phyloP scores from a whole-genome alignment of 805 yeast genomes.

The Wickerhamiella slavikovae region DNA sequence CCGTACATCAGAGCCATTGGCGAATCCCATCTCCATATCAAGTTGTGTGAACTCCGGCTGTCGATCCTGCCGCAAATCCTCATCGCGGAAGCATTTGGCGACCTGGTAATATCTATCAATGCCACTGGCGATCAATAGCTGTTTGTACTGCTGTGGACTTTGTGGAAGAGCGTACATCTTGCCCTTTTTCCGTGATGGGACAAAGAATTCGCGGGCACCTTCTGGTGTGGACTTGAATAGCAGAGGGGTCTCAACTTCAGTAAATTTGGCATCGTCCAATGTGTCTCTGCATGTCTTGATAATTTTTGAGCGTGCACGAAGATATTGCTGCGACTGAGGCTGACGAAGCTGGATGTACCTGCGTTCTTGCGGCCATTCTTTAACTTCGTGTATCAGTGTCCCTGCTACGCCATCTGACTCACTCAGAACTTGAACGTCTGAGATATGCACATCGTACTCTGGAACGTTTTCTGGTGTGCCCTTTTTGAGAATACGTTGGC shows the following conservation, averaged over 20 bases:
- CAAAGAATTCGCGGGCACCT: slow-evolving; percentile 90
- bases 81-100: slow-evolving; percentile 91
- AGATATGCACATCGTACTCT: slow-evolving; percentile 33
- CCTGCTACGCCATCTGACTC: slow-evolving; percentile 43
- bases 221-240: slow-evolving; percentile 93
- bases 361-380: slow-evolving; percentile 55
- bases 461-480: slow-evolving; percentile 2
- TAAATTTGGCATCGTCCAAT: slow-evolving; percentile 28
- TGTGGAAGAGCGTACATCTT: slow-evolving; percentile 83
- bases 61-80: slow-evolving; percentile 81
- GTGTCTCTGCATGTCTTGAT: slow-evolving; percentile 19
- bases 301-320: slow-evolving; percentile 18
- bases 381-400: slow-evolving; percentile 31
- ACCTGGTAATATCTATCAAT: slow-evolving; percentile 69
- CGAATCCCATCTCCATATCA: slow-evolving; percentile 87
- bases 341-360: slow-evolving; percentile 63
- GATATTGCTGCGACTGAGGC: slow-evolving; percentile 13
- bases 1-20: slow-evolving; percentile 47
- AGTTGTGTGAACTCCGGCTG: slow-evolving; percentile 96
- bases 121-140: slow-evolving; percentile 86
- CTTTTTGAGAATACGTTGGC: slow-evolving; percentile 21
- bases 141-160: slow-evolving; percentile 95
- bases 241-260: slow-evolving; percentile 82
- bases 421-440: slow-evolving; percentile 36
- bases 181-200: slow-evolving; percentile 53